These are phyloP conservation scores for Cladorrhinum samala DNA, from an alignment of 495 filamentous ascomycete species.

Conservation along the genomic window DNA sequence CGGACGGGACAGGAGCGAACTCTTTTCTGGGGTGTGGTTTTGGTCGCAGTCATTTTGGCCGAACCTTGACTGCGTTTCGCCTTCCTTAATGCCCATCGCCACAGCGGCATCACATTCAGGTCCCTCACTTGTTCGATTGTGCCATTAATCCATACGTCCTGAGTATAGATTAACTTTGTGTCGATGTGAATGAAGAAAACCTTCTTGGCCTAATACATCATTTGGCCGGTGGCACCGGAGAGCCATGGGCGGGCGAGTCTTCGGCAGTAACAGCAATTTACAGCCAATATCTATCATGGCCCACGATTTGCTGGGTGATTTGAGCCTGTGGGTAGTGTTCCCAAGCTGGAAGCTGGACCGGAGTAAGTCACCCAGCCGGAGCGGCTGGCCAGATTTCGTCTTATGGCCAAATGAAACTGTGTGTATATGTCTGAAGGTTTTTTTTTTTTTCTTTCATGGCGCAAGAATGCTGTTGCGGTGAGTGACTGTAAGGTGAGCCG, in stretches of 20 bases:
- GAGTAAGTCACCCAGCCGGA: not conserved
- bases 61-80: not conserved
- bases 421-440: not conserved
- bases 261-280: conserved; percentile 6
- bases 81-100: not conserved
- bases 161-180: not conserved
- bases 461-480: not conserved
- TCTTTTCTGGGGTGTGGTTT: not conserved
- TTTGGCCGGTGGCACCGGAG: not conserved
- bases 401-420: conserved; percentile 1
- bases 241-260: not conserved
- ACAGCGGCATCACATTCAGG: not conserved
- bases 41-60: no score
- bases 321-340: conserved; percentile 8
- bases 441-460: not conserved
- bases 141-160: not conserved
- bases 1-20: not conserved
- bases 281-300: conserved; percentile 5
- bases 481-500: no score
- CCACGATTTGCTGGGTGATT: conserved; percentile 8
- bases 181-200: not conserved
- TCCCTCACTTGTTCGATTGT: no score
- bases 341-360: conserved; percentile 2
- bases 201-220: not conserved
- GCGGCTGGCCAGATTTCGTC: conserved; percentile 1